Base-by-base conservation (phyloP, 2,329 filamentous ascomycete species). In the Pestalotiopsis sp. region DNA sequence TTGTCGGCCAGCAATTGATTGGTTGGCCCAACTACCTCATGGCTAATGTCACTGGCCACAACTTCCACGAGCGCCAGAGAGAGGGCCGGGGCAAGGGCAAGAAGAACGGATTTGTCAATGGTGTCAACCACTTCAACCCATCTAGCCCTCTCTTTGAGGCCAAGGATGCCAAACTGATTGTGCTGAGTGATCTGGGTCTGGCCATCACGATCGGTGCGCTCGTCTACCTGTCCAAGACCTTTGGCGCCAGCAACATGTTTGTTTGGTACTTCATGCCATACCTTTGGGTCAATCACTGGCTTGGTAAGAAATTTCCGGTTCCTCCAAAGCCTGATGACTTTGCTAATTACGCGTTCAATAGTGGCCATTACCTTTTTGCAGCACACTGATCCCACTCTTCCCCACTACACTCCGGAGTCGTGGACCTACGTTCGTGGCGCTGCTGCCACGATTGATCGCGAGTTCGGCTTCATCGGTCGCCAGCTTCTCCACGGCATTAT, bases 221-320 rank as follows among this genome's bases (percentile, higher is more conserved):
- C 70, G 87, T 88, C 82, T 87, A 86, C 76, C 85, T 98, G 73
- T 91, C 91, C 76, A 90, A 90, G 81, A 92, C 82, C 68, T 98
- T 91, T 75, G 96, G 96, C 77, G 95, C 91, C 86, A 80, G 85
- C 79, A 98, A 98, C 86, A 86, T 98, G 80, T 84, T 93, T 70
- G 92, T 99, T 72, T 98, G 96, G 95, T 99, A 99, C 84, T 90
- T 95, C 77, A 79, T 97, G 69, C 96, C 96, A 49, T 99, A 98
- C 81, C 87, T 98, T 70, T 98, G 95, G 95, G 95, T 98, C 68
- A 97, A 98, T 89, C 94, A 98, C 89, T 98, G 95, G 95, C 92
- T 98, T 68, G 93, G 93, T 96, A 90, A 87, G 93, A 88, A 65
- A 67, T 68, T 66, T 17, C 60, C 56, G 38, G n/a, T 57, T 17